A percentile compares a stretch with the other conserved stretches of the same genome.
These are phyloP conservation scores for Rutidosis leptorrhynchoides DNA, from an alignment of 129 eudicot genomes.

Conservation along the genomic window DNA sequence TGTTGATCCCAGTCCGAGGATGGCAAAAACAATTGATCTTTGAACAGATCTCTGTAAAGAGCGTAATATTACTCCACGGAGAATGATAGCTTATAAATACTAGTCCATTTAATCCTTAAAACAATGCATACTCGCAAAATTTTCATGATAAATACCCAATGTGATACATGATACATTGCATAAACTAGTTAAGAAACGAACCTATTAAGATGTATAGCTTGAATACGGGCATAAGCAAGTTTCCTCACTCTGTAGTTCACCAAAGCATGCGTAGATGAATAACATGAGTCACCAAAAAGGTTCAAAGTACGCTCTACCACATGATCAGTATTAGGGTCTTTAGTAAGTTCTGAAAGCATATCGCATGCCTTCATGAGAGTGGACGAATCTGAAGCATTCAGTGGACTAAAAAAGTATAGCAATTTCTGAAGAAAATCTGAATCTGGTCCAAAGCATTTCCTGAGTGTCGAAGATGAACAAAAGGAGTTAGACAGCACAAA, in stretches of 20 bases:
- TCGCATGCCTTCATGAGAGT: slow-evolving; percentile 81
- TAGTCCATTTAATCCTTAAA: slow-evolving; percentile 16
- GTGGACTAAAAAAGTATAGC: slow-evolving; percentile 71
- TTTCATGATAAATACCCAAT: background rate
- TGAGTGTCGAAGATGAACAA: slow-evolving; percentile 34
- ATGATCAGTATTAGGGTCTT: slow-evolving; percentile 26
- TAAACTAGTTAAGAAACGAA: slow-evolving; percentile 27
- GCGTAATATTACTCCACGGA: slow-evolving; percentile 18
- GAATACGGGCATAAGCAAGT: slow-evolving; percentile 69
- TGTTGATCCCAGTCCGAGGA: slow-evolving; percentile 45
- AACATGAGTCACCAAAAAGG: slow-evolving; percentile 64
- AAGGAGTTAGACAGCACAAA: slow-evolving; percentile 23
- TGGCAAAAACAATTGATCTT: slow-evolving; percentile 47
- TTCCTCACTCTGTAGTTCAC: slow-evolving; percentile 77
- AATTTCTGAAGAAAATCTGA: slow-evolving; percentile 76
- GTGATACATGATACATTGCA: background rate
- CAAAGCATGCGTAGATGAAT: slow-evolving; percentile 42
- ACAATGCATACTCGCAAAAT: background rate
- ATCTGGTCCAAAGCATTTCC: slow-evolving; percentile 76
- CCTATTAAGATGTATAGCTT: slow-evolving; percentile 79
- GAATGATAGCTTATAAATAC: slow-evolving; percentile 1
- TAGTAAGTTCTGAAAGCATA: slow-evolving; percentile 53
- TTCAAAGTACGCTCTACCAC: slow-evolving; percentile 46
- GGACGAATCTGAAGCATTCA: slow-evolving; percentile 52
- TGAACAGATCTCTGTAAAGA: slow-evolving; percentile 51